These are phyloP conservation scores for Cryptomeria japonica DNA, from an alignment of 75 land plant species.

Conservation along the genomic window DNA sequence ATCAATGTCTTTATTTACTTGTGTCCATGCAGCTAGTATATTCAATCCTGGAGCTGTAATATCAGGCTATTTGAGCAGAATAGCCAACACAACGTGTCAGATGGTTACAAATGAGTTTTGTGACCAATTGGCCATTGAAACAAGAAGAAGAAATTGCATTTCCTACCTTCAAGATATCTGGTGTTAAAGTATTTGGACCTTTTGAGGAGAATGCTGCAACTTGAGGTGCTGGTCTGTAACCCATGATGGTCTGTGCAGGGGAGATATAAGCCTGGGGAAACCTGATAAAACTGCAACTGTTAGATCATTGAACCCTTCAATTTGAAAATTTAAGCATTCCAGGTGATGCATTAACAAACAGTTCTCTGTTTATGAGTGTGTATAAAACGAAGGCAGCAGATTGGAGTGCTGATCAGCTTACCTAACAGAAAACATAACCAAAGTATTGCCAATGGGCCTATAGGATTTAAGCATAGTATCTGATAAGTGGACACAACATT, in stretches of 20 bases:
- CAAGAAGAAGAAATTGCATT: neutral
- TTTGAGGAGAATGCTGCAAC: constrained; percentile 80
- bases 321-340: neutral
- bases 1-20: constrained; percentile 37
- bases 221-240: constrained; percentile 56
- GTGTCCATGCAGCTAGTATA: constrained; percentile 92
- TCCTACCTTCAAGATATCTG: constrained; percentile 80
- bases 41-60: constrained; percentile 86
- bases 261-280: constrained; percentile 42
- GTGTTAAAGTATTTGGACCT: constrained; percentile 77
- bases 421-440: neutral
- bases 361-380: neutral
- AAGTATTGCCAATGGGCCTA: neutral
- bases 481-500: neutral
- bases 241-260: constrained; percentile 47
- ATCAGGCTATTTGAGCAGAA: constrained; percentile 66
- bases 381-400: neutral
- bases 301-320: neutral
- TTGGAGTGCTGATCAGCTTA: neutral
- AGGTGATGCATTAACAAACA: neutral
- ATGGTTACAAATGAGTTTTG: constrained; percentile 1
- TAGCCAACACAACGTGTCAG: neutral
- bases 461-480: neutral
- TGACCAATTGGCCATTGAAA: neutral
- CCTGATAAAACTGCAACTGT: constrained; percentile 20